phyloP scores from a whole-genome alignment of 2,329 filamentous ascomycete genomes.

The Fusarium fujikuroi region DNA sequence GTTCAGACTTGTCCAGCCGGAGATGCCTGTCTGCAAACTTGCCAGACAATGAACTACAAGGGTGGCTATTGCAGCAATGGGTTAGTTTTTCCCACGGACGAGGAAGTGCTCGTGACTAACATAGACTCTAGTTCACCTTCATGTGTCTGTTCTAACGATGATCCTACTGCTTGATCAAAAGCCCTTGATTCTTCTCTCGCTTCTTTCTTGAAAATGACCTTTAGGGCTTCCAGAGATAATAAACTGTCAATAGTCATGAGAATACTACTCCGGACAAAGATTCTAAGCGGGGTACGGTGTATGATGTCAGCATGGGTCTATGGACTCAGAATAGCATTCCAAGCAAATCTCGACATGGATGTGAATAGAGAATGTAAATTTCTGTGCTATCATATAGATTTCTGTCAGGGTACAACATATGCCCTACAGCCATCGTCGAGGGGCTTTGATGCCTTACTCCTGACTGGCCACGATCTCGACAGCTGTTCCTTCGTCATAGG shows the following conservation, averaged over 20 bases:
- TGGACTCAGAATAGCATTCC: not conserved
- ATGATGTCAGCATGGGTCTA: not conserved
- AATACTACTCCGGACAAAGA: too few relatives aligned
- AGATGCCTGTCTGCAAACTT: not conserved
- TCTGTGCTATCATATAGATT: not conserved
- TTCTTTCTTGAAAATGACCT: not conserved
- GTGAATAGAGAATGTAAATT: not conserved
- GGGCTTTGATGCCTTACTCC: not conserved
- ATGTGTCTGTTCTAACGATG: not conserved
- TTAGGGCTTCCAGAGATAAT: too few relatives aligned
- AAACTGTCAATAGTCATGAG: not conserved
- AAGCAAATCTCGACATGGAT: not conserved
- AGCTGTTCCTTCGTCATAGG: accelerated
- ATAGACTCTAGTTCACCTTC: not conserved
- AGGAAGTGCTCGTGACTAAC: not conserved
- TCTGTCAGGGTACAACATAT: not conserved
- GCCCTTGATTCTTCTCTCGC: too few relatives aligned
- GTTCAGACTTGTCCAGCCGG: accelerated
- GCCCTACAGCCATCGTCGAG: not conserved
- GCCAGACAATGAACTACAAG: not conserved
- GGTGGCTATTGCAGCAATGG: not conserved
- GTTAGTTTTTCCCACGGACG: not conserved
- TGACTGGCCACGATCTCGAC: not conserved
- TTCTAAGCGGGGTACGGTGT: too few relatives aligned
- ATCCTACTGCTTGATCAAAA: not conserved